Evolutionary conservation across 441 rosid genomes (phyloP), one percentile per base, ranked within the genome.

Genomic region (Theobroma grandiflorum): DNA sequence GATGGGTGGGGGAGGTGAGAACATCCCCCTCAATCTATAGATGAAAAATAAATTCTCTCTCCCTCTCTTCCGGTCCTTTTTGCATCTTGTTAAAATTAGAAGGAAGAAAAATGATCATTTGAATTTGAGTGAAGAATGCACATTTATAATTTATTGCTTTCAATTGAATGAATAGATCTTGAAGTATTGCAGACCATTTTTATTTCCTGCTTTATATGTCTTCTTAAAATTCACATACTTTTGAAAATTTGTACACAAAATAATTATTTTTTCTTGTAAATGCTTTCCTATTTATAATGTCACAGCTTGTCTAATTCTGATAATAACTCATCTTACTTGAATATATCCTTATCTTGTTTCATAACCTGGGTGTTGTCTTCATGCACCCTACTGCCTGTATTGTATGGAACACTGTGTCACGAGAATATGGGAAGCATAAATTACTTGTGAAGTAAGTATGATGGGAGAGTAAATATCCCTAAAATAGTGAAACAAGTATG

Each of bases 51-150:
- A 22, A 33, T 12, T 26, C 47, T 26, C 50, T 11, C 31, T 50
- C 2, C 4, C 16, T 50, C 74, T 47, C 38, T 47, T 70, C 37
- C 22, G 3, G 20, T 50, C 12, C 26, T 26, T 6, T 49, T 33
- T 26, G 20, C 59, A 38, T 49, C 38, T 22, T 70, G 57, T 69
- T 69, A 22, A 47, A 70, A 33, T 49, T 49, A 70, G 42, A 70
- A 31, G 58, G 57, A 45, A 70, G 40, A 70, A 47, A 58, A 68
- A 12, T 43, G 49, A 68, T 35, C 37, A 35, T 35, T 68, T 20
- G 9, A 66, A 43, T 68, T n/a, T 43, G 53, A 68, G 16, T 68
- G 72, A 43, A 68, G 72, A 43, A 53, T 22, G 72, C 53, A 68
- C 43, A 43, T 31, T 40, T 42, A 8, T 43, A 42, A 43, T 31